Evolutionary conservation across 139 green algal species (phyloP), one percentile per base, ranked within the genome.

Genomic region (Haematococcus sp.): DNA sequence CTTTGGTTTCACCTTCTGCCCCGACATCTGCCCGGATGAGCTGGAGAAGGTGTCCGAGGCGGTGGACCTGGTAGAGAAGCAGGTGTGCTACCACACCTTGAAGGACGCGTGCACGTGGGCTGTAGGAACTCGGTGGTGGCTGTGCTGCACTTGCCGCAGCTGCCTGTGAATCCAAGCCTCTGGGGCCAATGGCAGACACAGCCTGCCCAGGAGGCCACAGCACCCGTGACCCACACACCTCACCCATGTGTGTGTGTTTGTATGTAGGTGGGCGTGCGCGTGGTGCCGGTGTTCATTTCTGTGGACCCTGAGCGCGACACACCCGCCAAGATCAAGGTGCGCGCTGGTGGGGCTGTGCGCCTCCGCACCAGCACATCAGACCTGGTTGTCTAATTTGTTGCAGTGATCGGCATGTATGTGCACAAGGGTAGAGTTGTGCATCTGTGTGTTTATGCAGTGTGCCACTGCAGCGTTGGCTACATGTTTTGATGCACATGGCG

Each of bases 1-100:
- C 80, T 99, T 99, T 86, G 96, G 96, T 22, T 99, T 99, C 87
- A 98, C 96, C 13, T 82, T 89, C 75, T 99, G 96, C 82, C 96
- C 96, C 13, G 96, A 99, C 88, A 97, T 99, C 74, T 99, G 96
- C 79, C 96, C 96, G 3, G 96, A 98, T 60, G 96, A 99, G 83
- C 84, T 99, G 55, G 89, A 97, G 65, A 99, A 99, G 84, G 76
- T 99, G 49, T 85, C 91, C 13, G 83, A 86, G 46, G 87, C 89
- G 1, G 64, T 94, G 11, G 76, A 92, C 68, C 16, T 79, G 0
- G 74, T 93, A 3, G 88, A 91, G 61, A 83, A 81, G 46, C 32
- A 82, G 54, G 71, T 76, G 52, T 40, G 35, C 17, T 63, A 22
- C 20, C 27, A 66, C 23, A 32, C 20, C 23, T 15, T 3, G 56